Conservation (phyloP, 2,329 filamentous ascomycete genomes). For the Lojkania enalia region DNA sequence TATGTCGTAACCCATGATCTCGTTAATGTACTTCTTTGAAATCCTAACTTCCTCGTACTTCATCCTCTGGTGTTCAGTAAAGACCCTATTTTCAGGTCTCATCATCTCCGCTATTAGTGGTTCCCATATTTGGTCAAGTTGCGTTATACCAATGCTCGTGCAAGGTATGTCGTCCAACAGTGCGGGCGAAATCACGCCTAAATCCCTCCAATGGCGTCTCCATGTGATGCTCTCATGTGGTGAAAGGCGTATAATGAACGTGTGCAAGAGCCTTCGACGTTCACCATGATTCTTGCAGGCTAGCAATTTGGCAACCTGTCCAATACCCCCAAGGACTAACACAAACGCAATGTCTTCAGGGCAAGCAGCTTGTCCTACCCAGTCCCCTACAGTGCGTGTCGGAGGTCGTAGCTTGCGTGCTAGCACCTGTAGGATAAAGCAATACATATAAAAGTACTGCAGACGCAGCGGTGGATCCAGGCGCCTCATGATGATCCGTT, state of each 20-base stretch:
- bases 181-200: constrained; percentile 39
- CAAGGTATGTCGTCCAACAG: constrained; percentile 42
- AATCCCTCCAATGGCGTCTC: constrained; percentile 39
- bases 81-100: constrained; percentile 31
- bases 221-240: constrained; percentile 40
- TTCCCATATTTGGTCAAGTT: constrained; percentile 42
- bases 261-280: constrained; percentile 34
- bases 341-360: constrained; percentile 43
- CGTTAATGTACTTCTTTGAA: constrained; percentile 40
- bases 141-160: constrained; percentile 41
- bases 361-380: constrained; percentile 36
- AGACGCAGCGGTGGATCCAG: constrained; percentile 38
- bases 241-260: constrained; percentile 41
- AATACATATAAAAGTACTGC: constrained; percentile 45
- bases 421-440: constrained; percentile 41
- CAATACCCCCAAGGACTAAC: constrained; percentile 39
- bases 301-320: constrained; percentile 40
- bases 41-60: constrained; percentile 31
- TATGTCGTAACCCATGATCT: constrained; percentile 43
- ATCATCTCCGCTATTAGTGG: constrained; percentile 38
- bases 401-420: constrained; percentile 37
- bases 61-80: constrained; percentile 34
- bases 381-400: constrained; percentile 35
- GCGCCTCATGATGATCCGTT: constrained; percentile 33
- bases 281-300: constrained; percentile 37